phyloP scores from a whole-genome alignment of 768 basidiomycete species.

The Tulasnella sp. region DNA sequence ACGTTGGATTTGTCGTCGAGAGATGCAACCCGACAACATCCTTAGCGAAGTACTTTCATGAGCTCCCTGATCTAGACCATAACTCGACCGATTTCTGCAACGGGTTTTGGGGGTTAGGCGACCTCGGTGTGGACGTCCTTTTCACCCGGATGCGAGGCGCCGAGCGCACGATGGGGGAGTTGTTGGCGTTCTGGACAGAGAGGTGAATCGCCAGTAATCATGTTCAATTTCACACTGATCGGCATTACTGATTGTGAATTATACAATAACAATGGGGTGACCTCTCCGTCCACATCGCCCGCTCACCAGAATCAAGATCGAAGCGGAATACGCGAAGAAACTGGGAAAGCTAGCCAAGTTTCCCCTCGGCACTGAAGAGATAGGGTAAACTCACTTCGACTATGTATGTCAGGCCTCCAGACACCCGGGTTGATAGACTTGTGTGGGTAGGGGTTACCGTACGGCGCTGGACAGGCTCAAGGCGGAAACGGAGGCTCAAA shows the following conservation, averaged over 20 bases:
- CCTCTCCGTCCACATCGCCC: too few species aligned
- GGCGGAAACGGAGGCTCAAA: constrained; percentile 74
- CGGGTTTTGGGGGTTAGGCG: constrained; percentile 83
- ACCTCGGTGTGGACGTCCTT: constrained; percentile 83
- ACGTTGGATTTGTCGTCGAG: constrained; percentile 52
- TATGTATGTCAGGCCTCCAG: neutral
- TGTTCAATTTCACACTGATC: too few species aligned
- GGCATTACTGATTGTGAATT: too few species aligned
- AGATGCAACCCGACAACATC: constrained; percentile 76
- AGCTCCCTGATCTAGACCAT: constrained; percentile 21
- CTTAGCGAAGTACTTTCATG: constrained; percentile 9
- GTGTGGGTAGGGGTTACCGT: constrained; percentile 54
- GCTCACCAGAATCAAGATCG: constrained; percentile 64
- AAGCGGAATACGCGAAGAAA: constrained; percentile 90
- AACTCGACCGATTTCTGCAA: constrained; percentile 82
- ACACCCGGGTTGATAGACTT: neutral
- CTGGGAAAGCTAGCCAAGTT: constrained; percentile 66
- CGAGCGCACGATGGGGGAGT: constrained; percentile 75
- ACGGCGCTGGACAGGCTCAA: constrained; percentile 69
- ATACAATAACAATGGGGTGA: too few species aligned
- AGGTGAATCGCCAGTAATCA: constrained; percentile 43
- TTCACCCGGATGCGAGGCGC: constrained; percentile 87
- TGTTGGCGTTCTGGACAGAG: constrained; percentile 85
- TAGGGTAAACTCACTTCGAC: constrained; percentile 61
- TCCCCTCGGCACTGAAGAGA: constrained; percentile 76